Evolutionary conservation across 768 basidiomycete species (phyloP), one percentile per base, ranked within the genome.

Genomic region (Suillus clintonianus): DNA sequence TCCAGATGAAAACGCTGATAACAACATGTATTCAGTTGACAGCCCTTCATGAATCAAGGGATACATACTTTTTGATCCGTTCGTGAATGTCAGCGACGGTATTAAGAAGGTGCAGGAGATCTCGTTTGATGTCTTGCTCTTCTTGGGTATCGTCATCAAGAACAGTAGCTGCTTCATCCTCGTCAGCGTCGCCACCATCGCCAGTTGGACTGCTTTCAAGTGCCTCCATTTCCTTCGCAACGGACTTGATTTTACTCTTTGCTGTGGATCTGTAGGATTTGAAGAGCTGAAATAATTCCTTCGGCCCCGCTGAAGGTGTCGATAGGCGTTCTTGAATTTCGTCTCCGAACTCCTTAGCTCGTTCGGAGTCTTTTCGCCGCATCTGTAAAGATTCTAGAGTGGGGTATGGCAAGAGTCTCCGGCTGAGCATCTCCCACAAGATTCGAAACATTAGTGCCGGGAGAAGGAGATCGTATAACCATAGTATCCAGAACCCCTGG

Each of bases 1-100:
- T 82, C 89, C 89, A 90, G n/a, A 86, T 81, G 67, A 88, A 85
- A n/a, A 89, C 78, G 67, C 89, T 90, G 57, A 3, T 30, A 30
- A 36, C 47, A 43, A 60, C 39, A n/a, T 13, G 17, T 30, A 51
- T 15, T 13, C 6, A 6, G 11, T 8, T 24, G 30, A 69, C 57
- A 67, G 50, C 27, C 43, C 24, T 34, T 36, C 39, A 55, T 22
- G 5, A 57, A 22, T 13, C 24, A 34, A 39, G 10, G 41, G 48
- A 32, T 13, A 72, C 81, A 34, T 67, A 89, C 89, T 89, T 90
- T 74, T 83, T 84, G 32, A 88, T 65, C 37, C 88, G 78, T 71
- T 91, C 89, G 62, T 88, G 85, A 11, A 88, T 62, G 69, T 90
- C 89, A 10, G 85, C 83, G 39, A 87, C 68, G 45, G 83, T 81